Evolutionary conservation across 2,329 filamentous ascomycete genomes (phyloP).

Genomic region (Colletotrichum sp.): DNA sequence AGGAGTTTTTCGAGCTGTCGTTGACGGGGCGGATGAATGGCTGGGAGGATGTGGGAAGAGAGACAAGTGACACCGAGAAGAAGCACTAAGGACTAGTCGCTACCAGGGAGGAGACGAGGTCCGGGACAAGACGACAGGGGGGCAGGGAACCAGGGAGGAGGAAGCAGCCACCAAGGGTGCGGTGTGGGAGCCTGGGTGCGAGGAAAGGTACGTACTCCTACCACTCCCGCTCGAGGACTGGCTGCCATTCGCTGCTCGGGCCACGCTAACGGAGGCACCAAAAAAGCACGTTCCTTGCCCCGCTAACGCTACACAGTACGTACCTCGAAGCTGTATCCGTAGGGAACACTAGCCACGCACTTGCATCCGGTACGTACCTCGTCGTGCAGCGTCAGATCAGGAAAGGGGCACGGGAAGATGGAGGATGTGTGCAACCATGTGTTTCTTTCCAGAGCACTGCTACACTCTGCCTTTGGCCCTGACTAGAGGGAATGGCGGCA

Average conservation of each 20-base stretch:
- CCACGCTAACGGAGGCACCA: neutral
- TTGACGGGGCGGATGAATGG: slow-evolving; percentile 15
- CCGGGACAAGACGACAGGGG: slow-evolving; percentile 10
- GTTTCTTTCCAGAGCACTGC: neutral
- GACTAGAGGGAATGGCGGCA: neutral
- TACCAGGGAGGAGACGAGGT: neutral
- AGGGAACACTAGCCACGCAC: neutral
- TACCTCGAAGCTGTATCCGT: neutral
- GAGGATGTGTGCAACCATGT: slow-evolving; percentile 8
- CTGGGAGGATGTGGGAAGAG: slow-evolving; percentile 14
- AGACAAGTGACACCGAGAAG: slow-evolving; percentile 19
- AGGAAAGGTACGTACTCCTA: neutral
- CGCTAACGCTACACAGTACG: neutral
- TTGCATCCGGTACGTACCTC: neutral
- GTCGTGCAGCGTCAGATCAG: neutral
- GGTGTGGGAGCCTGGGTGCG: neutral
- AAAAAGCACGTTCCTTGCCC: neutral
- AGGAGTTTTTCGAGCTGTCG: slow-evolving; percentile 18
- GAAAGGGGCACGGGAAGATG: slow-evolving; percentile 6
- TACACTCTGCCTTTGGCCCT: neutral
- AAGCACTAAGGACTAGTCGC: slow-evolving; percentile 3
- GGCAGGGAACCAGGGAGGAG: neutral
- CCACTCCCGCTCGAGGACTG: neutral
- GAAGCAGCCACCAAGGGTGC: slow-evolving; percentile 1
- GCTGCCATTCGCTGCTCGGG: neutral